Conservation (phyloP, 495 filamentous ascomycete genomes). For the Pyronema domesticum region DNA sequence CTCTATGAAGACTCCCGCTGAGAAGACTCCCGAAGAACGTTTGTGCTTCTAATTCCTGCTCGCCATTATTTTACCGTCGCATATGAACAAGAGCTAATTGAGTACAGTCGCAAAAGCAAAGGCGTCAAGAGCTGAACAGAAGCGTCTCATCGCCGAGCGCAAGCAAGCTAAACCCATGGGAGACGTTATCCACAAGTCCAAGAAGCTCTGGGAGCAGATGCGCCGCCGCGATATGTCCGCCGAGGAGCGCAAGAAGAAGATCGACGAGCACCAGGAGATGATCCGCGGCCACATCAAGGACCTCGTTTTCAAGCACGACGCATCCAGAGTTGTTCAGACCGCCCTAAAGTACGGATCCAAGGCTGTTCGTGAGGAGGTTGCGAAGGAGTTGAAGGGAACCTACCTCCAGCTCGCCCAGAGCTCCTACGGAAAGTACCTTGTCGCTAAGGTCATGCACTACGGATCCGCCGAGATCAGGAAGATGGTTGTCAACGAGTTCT, state of each 20-base stretch:
- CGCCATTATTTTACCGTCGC: constrained; percentile 2
- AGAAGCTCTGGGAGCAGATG: constrained; percentile 91
- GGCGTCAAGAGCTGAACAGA: constrained; percentile 86
- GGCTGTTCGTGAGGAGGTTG: constrained; percentile 70
- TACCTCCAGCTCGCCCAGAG: constrained; percentile 76
- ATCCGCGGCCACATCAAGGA: constrained; percentile 80
- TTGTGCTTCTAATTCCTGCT: constrained; percentile 3
- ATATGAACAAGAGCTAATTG: constrained; percentile 7
- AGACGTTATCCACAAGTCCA: constrained; percentile 70
- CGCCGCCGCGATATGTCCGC: constrained; percentile 74
- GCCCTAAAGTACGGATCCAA: constrained; percentile 86
- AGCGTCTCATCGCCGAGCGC: constrained; percentile 66
- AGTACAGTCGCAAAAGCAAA: constrained; percentile 35
- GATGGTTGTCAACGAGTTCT: constrained; percentile 82
- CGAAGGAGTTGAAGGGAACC: constrained; percentile 66
- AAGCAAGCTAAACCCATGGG: constrained; percentile 85
- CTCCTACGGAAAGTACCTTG: constrained; percentile 79
- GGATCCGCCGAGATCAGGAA: constrained; percentile 70
- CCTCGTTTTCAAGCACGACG: constrained; percentile 96
- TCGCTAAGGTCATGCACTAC: constrained; percentile 84
- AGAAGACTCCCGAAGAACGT: constrained; percentile 4
- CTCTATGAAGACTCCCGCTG: neutral
- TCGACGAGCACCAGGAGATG: constrained; percentile 75
- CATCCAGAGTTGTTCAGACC: constrained; percentile 84
- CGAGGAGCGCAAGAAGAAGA: constrained; percentile 68